Base-by-base conservation (phyloP, 2,329 filamentous ascomycete species). In the Diaporthe velutina region DNA sequence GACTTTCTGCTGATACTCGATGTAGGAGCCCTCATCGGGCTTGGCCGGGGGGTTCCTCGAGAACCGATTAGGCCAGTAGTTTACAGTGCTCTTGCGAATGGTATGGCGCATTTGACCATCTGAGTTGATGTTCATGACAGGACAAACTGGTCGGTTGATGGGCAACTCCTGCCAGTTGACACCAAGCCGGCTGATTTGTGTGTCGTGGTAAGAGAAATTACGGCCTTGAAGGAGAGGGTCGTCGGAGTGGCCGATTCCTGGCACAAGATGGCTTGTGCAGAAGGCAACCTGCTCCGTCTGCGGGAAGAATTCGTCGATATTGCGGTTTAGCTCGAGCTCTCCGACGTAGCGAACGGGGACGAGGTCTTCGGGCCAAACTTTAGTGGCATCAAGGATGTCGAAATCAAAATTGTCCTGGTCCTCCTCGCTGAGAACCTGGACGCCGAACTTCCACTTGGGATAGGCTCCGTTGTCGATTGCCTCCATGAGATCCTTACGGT, bases 211-310 rank as follows among this genome's bases (percentile, higher is more conserved):
- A 15, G 87, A 90, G 76, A 91, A 91, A 84, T 95, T 95, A 45
- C 94, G 91, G 42, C 93, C 94, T 80, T 95, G 93, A 0, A 90
- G 85, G 3, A 96, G 87, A 2, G 94, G 94, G 76, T 96, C 94
- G 75, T 95, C 91, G 0, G 93, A 94, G 81, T 93, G 93, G 19
- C 93, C 93, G 74, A 96, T 93, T 33, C 94, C 94, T 0, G 93
- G 93, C 0, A 97, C 93, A 66, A 97, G 85, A 78, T 97, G 94
- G 73, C 91, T 89, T 1, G 95, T 96, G 80, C 93, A 95, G 83
- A 97, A 97, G 2, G 94, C 94, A 1, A 92, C 90, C 83, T 97
- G 95, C 85, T 97, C 95, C 0, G 92, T 95, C 83, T 97, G 90
- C 0, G 94, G 87, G 84, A 97, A 97, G 85, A 90, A 97, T 80